Conservation (phyloP, 202 grass and related monocot genomes). For the Brachypodium distachyon region DNA sequence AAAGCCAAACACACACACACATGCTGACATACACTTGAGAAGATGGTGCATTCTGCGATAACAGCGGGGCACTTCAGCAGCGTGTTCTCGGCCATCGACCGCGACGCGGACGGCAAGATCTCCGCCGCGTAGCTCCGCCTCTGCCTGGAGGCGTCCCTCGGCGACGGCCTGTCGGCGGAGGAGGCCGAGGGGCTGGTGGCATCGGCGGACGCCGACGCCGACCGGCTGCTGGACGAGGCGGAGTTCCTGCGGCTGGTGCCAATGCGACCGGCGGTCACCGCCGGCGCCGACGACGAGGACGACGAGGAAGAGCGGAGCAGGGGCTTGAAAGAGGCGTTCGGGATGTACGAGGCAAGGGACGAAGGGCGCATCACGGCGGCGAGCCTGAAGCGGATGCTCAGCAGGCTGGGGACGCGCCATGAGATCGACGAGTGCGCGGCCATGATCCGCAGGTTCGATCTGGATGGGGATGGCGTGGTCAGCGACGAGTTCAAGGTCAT, state of each 20-base stretch:
- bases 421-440: conserved; percentile 29
- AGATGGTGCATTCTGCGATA: not conserved
- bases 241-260: conserved; percentile 33
- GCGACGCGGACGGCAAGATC: conserved; percentile 4
- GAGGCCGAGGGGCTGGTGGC: conserved; percentile 31
- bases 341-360: conserved; percentile 41
- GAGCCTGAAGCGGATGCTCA: conserved; percentile 36
- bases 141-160: conserved; percentile 1
- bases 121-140: not conserved
- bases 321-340: conserved; percentile 23
- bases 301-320: conserved; percentile 3
- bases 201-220: conserved; percentile 23
- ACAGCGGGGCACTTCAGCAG: not conserved
- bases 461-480: conserved; percentile 38
- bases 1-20: not conserved
- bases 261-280: no score
- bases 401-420: conserved; percentile 12
- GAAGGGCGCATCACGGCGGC: conserved; percentile 40
- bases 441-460: conserved; percentile 47
- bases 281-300: not conserved
- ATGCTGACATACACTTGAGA: not conserved
- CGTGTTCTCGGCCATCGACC: conserved; percentile 22
- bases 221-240: conserved; percentile 25
- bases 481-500: conserved; percentile 44
- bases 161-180: conserved; percentile 8